Evolutionary conservation across 1,139 yeast species (phyloP).

Genomic region (Candida mesenterica): DNA sequence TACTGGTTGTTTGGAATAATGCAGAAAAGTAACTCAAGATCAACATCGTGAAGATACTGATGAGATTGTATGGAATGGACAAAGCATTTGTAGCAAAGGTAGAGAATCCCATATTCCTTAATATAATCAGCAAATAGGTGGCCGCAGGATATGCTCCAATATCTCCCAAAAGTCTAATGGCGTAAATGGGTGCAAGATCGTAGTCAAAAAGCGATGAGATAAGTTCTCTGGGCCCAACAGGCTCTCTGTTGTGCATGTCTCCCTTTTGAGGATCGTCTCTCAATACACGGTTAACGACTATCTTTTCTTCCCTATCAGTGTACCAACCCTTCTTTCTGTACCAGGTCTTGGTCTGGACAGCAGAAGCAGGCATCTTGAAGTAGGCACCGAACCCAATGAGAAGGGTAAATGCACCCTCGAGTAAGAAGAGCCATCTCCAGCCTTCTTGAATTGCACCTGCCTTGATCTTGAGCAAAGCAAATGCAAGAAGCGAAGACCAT

Average conservation of each 20-base stretch:
- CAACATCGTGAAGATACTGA: slow-evolving; percentile 39
- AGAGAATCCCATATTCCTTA: slow-evolving; percentile 53
- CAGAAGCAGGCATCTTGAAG: slow-evolving; percentile 61
- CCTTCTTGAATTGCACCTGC: slow-evolving; percentile 43
- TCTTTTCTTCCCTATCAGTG: slow-evolving; percentile 58
- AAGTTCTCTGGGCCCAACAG: slow-evolving; percentile 41
- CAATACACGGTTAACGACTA: slow-evolving; percentile 59
- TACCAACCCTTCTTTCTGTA: slow-evolving; percentile 61
- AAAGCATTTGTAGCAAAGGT: slow-evolving; percentile 55
- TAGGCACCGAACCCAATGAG: slow-evolving; percentile 51
- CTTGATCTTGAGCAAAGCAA: slow-evolving; percentile 43
- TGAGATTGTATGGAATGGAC: slow-evolving; percentile 48
- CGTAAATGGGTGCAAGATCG: slow-evolving; percentile 55
- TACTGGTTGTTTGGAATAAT: slow-evolving; percentile 33
- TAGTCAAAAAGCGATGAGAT: slow-evolving; percentile 46
- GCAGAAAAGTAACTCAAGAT: slow-evolving; percentile 41
- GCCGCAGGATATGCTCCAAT: slow-evolving; percentile 41
- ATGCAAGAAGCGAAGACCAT: slow-evolving; percentile 45
- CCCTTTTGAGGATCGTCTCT: slow-evolving; percentile 72
- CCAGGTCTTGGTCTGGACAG: slow-evolving; percentile 54
- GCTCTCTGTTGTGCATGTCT: slow-evolving; percentile 65
- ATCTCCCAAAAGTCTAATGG: slow-evolving; percentile 48
- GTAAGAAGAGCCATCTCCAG: slow-evolving; percentile 65
- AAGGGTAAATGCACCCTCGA: slow-evolving; percentile 62
- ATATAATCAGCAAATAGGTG: slow-evolving; percentile 51